Conservation (phyloP, 768 basidiomycete species). For the Holtermannia corniformis region DNA sequence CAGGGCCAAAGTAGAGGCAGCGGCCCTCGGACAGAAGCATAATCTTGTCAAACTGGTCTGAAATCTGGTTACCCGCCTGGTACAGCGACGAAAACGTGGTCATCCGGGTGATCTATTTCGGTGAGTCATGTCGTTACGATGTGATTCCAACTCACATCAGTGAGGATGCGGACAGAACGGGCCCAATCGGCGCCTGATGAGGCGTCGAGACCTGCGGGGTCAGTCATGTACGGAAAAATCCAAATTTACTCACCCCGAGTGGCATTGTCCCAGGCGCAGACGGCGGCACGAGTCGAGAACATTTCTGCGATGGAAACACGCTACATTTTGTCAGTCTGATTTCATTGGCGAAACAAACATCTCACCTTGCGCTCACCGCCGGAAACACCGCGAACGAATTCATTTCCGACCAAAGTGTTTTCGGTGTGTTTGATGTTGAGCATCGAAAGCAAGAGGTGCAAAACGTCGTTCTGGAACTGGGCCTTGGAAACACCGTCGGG, state of each 20-base stretch:
- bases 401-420: constrained; percentile 43
- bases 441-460: constrained; percentile 45
- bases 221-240: constrained; percentile 49
- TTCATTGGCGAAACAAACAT: neutral
- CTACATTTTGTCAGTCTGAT: too few relatives aligned
- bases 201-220: constrained; percentile 45
- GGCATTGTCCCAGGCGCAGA: constrained; percentile 50
- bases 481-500: constrained; percentile 47
- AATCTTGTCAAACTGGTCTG: constrained; percentile 66
- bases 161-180: constrained; percentile 67
- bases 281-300: constrained; percentile 37
- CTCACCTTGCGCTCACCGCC: constrained; percentile 43
- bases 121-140: constrained; percentile 6
- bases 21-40: constrained; percentile 65
- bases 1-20: constrained; percentile 66
- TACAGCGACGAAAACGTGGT: constrained; percentile 71
- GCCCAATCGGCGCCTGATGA: constrained; percentile 82
- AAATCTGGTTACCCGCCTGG: constrained; percentile 62
- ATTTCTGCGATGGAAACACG: constrained; percentile 46
- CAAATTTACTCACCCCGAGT: too few relatives aligned
- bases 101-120: constrained; percentile 34
- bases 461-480: constrained; percentile 44
- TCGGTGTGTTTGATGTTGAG: constrained; percentile 49
- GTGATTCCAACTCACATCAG: too few relatives aligned
- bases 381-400: constrained; percentile 45